phyloP scores from a whole-genome alignment of 805 yeast species.

The Metschnikowia continentalis region DNA sequence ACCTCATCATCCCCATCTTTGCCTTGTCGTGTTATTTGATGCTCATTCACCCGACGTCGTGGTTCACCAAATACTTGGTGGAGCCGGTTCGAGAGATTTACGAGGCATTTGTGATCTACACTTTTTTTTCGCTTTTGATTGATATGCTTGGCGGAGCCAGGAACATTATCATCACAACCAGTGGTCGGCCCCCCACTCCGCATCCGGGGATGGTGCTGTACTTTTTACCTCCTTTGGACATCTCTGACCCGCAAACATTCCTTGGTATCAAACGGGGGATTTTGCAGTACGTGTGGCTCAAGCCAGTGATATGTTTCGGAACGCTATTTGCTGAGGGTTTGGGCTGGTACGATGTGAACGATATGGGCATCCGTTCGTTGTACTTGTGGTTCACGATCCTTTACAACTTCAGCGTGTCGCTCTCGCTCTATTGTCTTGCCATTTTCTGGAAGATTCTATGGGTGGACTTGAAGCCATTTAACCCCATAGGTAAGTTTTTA shows the following conservation, averaged over 20 bases:
- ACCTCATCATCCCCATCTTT: slow-evolving; percentile 76
- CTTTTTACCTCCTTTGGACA: slow-evolving; percentile 60
- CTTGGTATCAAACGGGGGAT: slow-evolving; percentile 77
- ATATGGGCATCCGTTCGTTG: slow-evolving; percentile 45
- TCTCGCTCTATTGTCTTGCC: slow-evolving; percentile 81
- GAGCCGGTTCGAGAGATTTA: slow-evolving; percentile 85
- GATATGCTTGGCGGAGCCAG: slow-evolving; percentile 90
- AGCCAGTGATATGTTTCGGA: slow-evolving; percentile 73
- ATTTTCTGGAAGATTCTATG: slow-evolving; percentile 91
- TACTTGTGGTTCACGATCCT: slow-evolving; percentile 62
- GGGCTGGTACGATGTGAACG: slow-evolving; percentile 49
- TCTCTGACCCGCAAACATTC: slow-evolving; percentile 81
- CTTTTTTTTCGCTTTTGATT: slow-evolving; percentile 81
- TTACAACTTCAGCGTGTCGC: slow-evolving; percentile 76
- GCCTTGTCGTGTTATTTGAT: slow-evolving; percentile 65
- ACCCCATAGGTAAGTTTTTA: slow-evolving; percentile 88
- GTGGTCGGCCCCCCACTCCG: slow-evolving; percentile 65
- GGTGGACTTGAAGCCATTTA: slow-evolving; percentile 66
- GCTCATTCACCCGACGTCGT: slow-evolving; percentile 42
- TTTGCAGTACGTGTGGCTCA: slow-evolving; percentile 91
- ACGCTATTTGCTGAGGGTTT: slow-evolving; percentile 43
- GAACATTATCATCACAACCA: slow-evolving; percentile 64
- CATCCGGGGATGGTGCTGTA: slow-evolving; percentile 59
- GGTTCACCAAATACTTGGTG: slow-evolving; percentile 40
- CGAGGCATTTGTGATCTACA: slow-evolving; percentile 94